Evolutionary conservation across 768 basidiomycete genomes (phyloP).

Genomic region (Boletus patriciae): DNA sequence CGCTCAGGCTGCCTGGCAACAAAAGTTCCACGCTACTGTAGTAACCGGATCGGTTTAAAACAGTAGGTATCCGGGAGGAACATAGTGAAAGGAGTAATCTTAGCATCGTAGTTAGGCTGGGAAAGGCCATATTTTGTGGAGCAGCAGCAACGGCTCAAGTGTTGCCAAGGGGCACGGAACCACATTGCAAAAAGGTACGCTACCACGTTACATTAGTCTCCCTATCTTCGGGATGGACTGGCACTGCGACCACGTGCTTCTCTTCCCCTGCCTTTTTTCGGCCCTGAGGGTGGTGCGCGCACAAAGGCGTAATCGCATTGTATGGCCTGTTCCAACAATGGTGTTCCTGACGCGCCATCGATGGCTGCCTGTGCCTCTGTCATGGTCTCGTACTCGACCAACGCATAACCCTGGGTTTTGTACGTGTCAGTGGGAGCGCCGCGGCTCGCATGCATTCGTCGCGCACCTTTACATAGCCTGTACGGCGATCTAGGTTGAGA

Average conservation of each 20-base stretch:
- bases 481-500: constrained; percentile 93
- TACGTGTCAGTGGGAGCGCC: not conserved
- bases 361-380: constrained; percentile 93
- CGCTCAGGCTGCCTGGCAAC: constrained; percentile 8
- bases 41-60: too few relatives aligned
- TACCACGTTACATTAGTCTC: constrained; percentile 9
- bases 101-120: constrained; percentile 5
- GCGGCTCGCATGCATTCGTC: not conserved
- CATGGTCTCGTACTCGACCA: constrained; percentile 97
- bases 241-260: constrained; percentile 71
- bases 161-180: not conserved
- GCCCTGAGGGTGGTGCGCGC: constrained; percentile 77
- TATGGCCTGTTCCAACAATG: constrained; percentile 80
- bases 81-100: not conserved
- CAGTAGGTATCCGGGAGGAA: not conserved
- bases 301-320: constrained; percentile 94
- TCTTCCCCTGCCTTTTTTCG: constrained; percentile 70
- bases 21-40: not conserved
- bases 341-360: constrained; percentile 80
- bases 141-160: not conserved
- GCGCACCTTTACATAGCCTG: constrained; percentile 95
- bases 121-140: not conserved
- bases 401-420: constrained; percentile 79
- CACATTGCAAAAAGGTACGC: not conserved
- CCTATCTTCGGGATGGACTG: constrained; percentile 65